phyloP scores from a whole-genome alignment of 257 asterid genomes.

The Rhazya stricta region DNA sequence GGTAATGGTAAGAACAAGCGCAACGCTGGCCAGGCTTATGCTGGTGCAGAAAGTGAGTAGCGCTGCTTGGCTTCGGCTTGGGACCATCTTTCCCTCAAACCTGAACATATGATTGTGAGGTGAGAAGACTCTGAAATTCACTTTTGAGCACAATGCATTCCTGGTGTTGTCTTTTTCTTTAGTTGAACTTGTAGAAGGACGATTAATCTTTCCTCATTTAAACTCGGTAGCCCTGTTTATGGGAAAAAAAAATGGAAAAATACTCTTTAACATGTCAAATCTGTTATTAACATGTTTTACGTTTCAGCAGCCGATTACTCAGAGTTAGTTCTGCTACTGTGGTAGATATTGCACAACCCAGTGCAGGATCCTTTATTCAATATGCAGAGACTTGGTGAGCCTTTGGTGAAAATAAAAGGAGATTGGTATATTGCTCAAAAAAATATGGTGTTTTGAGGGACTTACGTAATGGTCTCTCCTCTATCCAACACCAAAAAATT shows the following conservation, averaged over 20 bases:
- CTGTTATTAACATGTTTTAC: too few relatives aligned
- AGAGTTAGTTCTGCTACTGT: too few relatives aligned
- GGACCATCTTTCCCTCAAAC: conserved; percentile 93
- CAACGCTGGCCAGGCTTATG: conserved; percentile 86
- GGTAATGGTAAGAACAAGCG: conserved; percentile 92
- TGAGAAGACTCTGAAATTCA: not conserved
- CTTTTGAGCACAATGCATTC: not conserved
- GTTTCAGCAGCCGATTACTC: too few relatives aligned
- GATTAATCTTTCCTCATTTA: too few relatives aligned
- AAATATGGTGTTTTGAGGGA: conserved; percentile 1
- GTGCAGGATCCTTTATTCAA: too few relatives aligned
- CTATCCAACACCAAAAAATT: conserved; percentile 66
- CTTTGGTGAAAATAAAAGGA: too few relatives aligned
- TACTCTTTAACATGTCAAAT: too few relatives aligned
- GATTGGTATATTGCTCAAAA: not conserved
- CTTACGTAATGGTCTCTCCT: conserved; percentile 92
- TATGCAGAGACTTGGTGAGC: too few relatives aligned
- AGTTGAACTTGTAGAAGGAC: too few relatives aligned
- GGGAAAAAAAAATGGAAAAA: too few relatives aligned
- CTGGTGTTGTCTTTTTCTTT: not conserved
- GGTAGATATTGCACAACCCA: too few relatives aligned
- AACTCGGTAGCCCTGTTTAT: too few relatives aligned
- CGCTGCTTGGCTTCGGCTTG: conserved; percentile 95
- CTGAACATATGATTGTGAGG: conserved; percentile 23
- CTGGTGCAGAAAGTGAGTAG: conserved; percentile 87